A percentile compares a stretch with the other conserved stretches of the same genome.
Conservation (phyloP, 441 rosid genomes). For the Viola pubescens region DNA sequence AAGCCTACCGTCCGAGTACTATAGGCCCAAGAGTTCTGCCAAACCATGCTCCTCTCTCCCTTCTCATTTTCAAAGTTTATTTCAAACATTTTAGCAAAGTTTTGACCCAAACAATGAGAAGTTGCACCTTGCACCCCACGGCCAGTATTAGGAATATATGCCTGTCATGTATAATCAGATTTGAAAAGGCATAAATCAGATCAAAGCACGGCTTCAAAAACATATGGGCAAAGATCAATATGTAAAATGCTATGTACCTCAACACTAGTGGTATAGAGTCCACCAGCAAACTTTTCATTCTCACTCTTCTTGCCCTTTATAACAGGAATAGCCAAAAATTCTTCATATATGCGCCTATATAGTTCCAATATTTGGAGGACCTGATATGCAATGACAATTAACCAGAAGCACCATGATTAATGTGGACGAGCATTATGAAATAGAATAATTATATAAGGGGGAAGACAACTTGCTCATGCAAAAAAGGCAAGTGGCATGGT, state of each 20-base stretch:
- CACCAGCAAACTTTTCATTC: constrained; percentile 97
- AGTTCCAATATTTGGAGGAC: constrained; percentile 91
- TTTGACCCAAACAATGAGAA: constrained; percentile 93
- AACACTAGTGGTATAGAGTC: constrained; percentile 91
- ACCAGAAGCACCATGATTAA: neutral
- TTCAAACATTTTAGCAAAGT: constrained; percentile 96
- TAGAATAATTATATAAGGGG: too few species aligned
- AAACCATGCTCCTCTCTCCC: constrained; percentile 82
- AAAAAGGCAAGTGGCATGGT: too few species aligned
- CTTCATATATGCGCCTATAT: constrained; percentile 83
- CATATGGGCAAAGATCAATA: neutral
- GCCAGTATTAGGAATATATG: constrained; percentile 94
- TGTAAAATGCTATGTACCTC: constrained; percentile 42
- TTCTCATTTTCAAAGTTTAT: constrained; percentile 86
- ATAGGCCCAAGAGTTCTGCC: constrained; percentile 99
- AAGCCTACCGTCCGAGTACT: constrained; percentile 71
- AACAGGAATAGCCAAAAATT: constrained; percentile 84
- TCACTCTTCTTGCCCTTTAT: constrained; percentile 95
- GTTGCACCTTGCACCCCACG: constrained; percentile 99
- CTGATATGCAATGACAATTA: constrained; percentile 29
- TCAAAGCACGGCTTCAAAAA: neutral
- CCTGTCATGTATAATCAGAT: constrained; percentile 35
- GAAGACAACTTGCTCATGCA: too few species aligned
- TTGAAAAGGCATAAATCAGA: constrained; percentile 9
- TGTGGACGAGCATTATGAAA: neutral